Base-by-base conservation (phyloP, 2,329 filamentous ascomycete species). In the Sarocladium kiliense region DNA sequence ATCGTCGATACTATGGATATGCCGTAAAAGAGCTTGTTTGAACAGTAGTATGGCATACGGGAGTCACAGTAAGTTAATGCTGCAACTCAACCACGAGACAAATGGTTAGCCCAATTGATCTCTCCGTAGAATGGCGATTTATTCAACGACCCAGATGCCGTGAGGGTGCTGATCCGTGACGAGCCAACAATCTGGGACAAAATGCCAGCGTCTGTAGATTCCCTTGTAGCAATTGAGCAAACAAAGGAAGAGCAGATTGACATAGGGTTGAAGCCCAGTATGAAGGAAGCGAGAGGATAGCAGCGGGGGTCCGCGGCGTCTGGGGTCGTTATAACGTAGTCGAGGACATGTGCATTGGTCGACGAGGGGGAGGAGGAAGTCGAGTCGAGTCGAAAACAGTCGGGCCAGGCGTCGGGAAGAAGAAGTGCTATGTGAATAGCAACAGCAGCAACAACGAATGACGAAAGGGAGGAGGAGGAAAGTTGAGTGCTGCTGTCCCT, bases 331-430 rank as follows among this genome's bases (percentile, higher is more conserved):
- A 66, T 62, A 62, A 63, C 65, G 60, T 63, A 65, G 61, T 60
- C 62, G 59, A 62, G 60, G 59, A 64, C 68, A 70, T 71, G 64
- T 64, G 65, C 62, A 58, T 62, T 30, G 58, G 41, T 53, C 34
- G 50, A 30, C 50, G 21, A 27, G 7, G 50, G 21, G 12, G 21
- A 6, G 14, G 11, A n/a, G 50, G 10, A 18, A 16, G 50, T 53
- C 36, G 50, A 53, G 50, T 26, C 32, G 34, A 39, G 32, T 25
- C 21, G 30, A 23, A 23, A n/a, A 9, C 16, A 51, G 30, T 41
- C 32, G 50, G 12, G 41, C 32, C 50, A 37, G 25, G 32, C 9
- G 50, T 39, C 36, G 50, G 36, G 30, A 36, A 32, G 45, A 50
- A 25, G 47, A 25, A 26, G 12, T 39, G 32, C 34, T 39, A 26